Evolutionary conservation across 192 early-diverging fungal genomes (phyloP), one percentile per base, ranked within the genome.

Genomic region (Podila minutissima): DNA sequence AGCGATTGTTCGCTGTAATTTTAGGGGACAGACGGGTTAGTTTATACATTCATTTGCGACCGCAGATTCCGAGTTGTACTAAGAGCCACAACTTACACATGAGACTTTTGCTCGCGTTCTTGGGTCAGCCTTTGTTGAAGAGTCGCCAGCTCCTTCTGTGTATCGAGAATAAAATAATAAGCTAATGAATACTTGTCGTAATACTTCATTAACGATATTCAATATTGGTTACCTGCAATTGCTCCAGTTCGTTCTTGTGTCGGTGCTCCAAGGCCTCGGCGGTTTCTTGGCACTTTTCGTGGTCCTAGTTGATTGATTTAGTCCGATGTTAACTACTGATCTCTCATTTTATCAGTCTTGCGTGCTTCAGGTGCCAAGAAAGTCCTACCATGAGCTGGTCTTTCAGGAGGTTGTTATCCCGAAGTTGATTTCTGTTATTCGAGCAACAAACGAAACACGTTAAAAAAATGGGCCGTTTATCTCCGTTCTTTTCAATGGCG

Each of bases 281-380:
- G 33, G 72, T 69, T 41, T 81, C 71, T 22, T 64, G 53, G 31
- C 77, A 81, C 46, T 65, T 64, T 24, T 81, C 77, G 26, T 81
- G 77, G 0, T 72, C 71, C 49, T 61, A 17, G 6, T 61, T 12
- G 31, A 15, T 17, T 4, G 15, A 13, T 46, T 46, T 46, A 17
- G 41, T 46, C 4, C 2, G 11, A 11, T 46, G 41, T 46, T 46
- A 46, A 17, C 1, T 46, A 4, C 2, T 13, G 8, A 46, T 61
- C 59, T 15, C 29, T 5, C 6, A 35, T 61, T 1, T 61, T 19
- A 11, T 12, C 53, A 5, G 35, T 6, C 35, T 6, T 55, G 8
- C 8, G 53, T 55, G 53, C 6, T n/a, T 19, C 20, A 26, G 22
- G 24, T n/a, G 20, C 24, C 22, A 19, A 2, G 31, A 8, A 24